Conservation (phyloP, 2,329 filamentous ascomycete genomes). For the Aspergillus terreus region DNA sequence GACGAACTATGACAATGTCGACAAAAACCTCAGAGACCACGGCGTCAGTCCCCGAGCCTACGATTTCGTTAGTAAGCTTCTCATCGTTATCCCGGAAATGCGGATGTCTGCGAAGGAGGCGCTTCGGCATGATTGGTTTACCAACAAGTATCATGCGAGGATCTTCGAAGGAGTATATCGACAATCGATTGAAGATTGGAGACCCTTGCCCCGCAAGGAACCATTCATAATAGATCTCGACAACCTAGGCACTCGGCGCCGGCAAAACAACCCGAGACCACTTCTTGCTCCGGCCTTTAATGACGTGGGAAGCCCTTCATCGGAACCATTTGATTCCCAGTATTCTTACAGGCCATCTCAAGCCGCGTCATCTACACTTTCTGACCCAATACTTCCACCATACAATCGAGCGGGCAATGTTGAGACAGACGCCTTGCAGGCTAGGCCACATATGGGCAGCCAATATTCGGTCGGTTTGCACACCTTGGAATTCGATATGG, state of each 20-base stretch:
- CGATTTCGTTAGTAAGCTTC: conserved; percentile 19
- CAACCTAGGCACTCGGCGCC: background rate
- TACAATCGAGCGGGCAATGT: background rate
- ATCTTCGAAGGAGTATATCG: conserved; percentile 51
- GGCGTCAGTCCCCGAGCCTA: conserved; percentile 43
- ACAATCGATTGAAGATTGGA: conserved; percentile 49
- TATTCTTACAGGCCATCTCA: background rate
- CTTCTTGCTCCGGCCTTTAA: too few species aligned
- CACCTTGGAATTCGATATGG: too few species aligned
- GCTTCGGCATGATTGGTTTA: conserved; percentile 55
- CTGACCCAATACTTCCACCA: conserved; percentile 21
- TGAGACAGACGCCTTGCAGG: too few species aligned
- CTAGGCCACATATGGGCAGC: too few species aligned
- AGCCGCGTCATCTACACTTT: conserved; percentile 18
- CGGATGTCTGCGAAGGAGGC: conserved; percentile 54
- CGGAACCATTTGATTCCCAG: too few species aligned
- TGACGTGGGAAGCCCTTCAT: background rate
- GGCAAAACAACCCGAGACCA: background rate
- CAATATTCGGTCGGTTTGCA: too few species aligned
- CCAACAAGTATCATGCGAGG: conserved; percentile 44
- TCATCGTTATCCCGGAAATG: too few species aligned
- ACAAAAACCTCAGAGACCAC: conserved; percentile 43
- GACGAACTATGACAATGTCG: conserved; percentile 45
- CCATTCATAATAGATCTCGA: conserved; percentile 12
- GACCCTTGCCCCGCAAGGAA: conserved; percentile 30